These are phyloP conservation scores for Nannizzia gypsea DNA, from an alignment of 2,329 filamentous ascomycete genomes.

Conservation along the genomic window DNA sequence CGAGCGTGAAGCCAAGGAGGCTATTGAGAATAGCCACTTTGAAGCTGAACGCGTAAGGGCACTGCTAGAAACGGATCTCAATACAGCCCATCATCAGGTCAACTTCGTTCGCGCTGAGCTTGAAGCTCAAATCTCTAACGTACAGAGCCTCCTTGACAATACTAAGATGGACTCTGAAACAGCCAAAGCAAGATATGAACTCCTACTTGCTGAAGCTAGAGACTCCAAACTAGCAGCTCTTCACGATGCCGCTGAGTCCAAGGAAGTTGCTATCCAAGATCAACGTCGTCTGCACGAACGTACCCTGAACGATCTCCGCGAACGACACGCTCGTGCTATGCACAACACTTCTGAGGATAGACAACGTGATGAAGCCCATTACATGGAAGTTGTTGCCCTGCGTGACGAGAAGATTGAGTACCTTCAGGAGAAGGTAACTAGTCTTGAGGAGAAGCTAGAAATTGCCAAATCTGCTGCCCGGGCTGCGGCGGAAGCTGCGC, in stretches of 20 bases:
- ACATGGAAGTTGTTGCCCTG: slow-evolving; percentile 68
- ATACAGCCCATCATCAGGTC: slow-evolving; percentile 61
- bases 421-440: slow-evolving; percentile 69
- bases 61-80: slow-evolving; percentile 68
- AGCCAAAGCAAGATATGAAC: slow-evolving; percentile 66
- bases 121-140: slow-evolving; percentile 61
- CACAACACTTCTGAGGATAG: slow-evolving; percentile 68
- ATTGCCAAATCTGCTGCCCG: slow-evolving; percentile 78
- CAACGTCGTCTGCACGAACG: slow-evolving; percentile 57
- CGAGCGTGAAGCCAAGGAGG: slow-evolving; percentile 74
- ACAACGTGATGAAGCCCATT: slow-evolving; percentile 64
- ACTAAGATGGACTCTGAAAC: slow-evolving; percentile 70
- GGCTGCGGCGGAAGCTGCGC: slow-evolving; percentile 67
- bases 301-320: slow-evolving; percentile 61
- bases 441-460: slow-evolving; percentile 82
- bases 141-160: slow-evolving; percentile 65
- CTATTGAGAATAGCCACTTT: slow-evolving; percentile 62
- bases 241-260: slow-evolving; percentile 42
- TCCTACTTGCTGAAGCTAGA: slow-evolving; percentile 70
- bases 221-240: slow-evolving; percentile 53
- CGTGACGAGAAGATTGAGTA: slow-evolving; percentile 76
- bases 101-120: slow-evolving; percentile 71
- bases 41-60: slow-evolving; percentile 73
- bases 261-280: slow-evolving; percentile 44
- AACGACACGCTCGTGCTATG: slow-evolving; percentile 62